Evolutionary conservation across 306 rosid genomes (phyloP), one percentile per base, ranked within the genome.

Genomic region (Fragaria iinumae): DNA sequence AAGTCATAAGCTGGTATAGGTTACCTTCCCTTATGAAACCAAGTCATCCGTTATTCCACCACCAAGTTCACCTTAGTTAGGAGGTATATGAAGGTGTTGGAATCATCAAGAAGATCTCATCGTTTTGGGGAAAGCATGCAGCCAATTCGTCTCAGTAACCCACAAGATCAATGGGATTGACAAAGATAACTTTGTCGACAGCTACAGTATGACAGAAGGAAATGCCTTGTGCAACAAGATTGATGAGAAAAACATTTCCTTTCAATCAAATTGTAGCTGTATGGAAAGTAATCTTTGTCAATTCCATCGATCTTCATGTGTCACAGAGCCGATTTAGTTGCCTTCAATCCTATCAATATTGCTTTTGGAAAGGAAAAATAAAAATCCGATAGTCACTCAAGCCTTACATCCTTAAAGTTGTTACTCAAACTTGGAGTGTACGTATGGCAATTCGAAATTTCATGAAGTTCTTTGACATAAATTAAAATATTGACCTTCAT

Each of bases 41-140:
- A 80, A 84, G 36, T 29, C 34, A 14, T 63, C 87, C 0, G 27
- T 49, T 4, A 32, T 82, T 12, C 60, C 88, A 1, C 74, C 85
- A 48, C 77, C 25, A 1, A 87, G 3, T 34, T 43, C 66, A 1
- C 83, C 13, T 20, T 13, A 49, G 2, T 49, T 4, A 87, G 39
- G 39, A 5, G 44, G 44, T 39, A 6, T 39, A 84, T 75, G 88
- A 88, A 23, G 90, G 88, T 0, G 83, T 88, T 4, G 90, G 90
- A 80, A 60, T 85, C 77, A 78, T 87, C 71, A 80, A 69, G 56
- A 67, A 72, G 67, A 69, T 84, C 49, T 84, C 49, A 57, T 67
- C 71, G 21, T 53, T 53, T 67, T 50, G 67, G 23, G n/a, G 57
- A 62, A 52, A 84, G 86, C 34, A 29, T 29, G 34, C 84, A 52